These are phyloP conservation scores for Arctostaphylos glauca DNA, from an alignment of 148 eudicot genomes.

Conservation along the genomic window DNA sequence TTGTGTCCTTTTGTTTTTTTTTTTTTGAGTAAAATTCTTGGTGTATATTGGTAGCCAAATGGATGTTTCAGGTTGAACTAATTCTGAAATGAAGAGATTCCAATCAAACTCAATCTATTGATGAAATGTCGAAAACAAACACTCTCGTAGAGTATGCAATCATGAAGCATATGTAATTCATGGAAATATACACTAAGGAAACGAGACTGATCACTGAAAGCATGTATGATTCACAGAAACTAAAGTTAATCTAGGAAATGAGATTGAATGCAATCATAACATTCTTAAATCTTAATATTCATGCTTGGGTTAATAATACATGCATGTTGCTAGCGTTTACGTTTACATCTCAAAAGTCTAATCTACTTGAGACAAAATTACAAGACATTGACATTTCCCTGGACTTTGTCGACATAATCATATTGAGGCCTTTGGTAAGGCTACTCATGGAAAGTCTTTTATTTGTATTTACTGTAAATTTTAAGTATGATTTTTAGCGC, in stretches of 20 bases:
- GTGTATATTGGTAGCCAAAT: not conserved
- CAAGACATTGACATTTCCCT: not conserved
- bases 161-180: not conserved
- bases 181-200: not conserved
- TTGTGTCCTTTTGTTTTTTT: too few species aligned
- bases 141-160: not conserved
- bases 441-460: not conserved
- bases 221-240: too few species aligned
- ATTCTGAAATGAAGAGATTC: not conserved
- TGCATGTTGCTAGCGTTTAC: not conserved
- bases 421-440: not conserved
- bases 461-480: not conserved
- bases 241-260: too few species aligned
- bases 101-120: not conserved
- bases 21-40: not conserved
- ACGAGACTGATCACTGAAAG: not conserved
- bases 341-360: not conserved
- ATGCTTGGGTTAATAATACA: not conserved
- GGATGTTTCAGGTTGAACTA: not conserved
- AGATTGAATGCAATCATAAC: too few species aligned
- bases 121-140: conserved; percentile 1
- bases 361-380: not conserved
- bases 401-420: not conserved
- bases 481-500: not conserved
- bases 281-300: not conserved